Evolutionary conservation across 345 rosid species (phyloP), one percentile per base, ranked within the genome.

Genomic region (Ceriops zippeliana): DNA sequence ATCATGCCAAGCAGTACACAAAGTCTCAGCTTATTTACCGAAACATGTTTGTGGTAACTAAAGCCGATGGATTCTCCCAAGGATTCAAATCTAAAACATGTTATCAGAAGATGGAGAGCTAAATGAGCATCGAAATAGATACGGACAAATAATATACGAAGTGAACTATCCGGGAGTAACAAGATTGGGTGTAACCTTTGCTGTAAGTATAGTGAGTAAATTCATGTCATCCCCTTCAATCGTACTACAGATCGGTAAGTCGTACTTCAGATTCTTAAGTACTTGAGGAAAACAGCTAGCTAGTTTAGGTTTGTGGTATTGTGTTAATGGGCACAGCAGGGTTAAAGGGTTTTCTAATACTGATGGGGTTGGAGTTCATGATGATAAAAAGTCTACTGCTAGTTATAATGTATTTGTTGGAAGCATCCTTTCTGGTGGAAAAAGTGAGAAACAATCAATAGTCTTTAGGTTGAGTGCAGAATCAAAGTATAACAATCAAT

Each of bases 21-120:
- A 62, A 78, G 30, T 19, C 30, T 38, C 64, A 63, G 31, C 67
- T 73, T 74, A 65, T 74, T 70, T 0, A 17, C 21, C 6, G 0
- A 52, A 52, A 21, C 1, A 52, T 1, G 56, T 52, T 20, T 52
- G 8, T 1, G 19, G 22, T 8, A 21, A 3, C 21, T 1, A 17
- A 51, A 51, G n/a, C 19, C 21, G 1, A 7, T 52, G 1, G 21
- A 5, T 17, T 17, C 22, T 19, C 22, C 21, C 20, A 52, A 19
- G 22, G 2, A 52, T 17, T 5, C 5, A 52, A 21, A 21, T 19
- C 22, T 52, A 0, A 19, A 52, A 52, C 56, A 19, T 19, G 21
- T 1, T 1, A 17, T 5, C 8, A 17, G 0, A 52, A 5, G 20
- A 5, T 17, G 2, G 0, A 19, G 22, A 52, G 5, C 8, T 52